These are phyloP conservation scores for Tolypocladium album DNA, from an alignment of 2,329 filamentous ascomycete genomes.

Conservation along the genomic window DNA sequence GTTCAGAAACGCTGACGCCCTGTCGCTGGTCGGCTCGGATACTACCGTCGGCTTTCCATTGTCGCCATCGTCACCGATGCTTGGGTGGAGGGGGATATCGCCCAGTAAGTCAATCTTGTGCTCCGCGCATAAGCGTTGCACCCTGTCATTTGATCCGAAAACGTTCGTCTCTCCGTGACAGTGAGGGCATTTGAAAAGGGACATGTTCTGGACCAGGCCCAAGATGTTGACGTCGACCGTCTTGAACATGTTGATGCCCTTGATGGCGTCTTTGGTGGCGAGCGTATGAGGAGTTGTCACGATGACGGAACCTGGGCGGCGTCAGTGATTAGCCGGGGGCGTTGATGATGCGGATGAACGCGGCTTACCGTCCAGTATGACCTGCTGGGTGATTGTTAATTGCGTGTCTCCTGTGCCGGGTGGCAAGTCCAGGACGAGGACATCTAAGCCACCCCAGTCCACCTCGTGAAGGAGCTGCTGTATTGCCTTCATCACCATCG, in stretches of 20 bases:
- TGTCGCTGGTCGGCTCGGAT: constrained; percentile 65
- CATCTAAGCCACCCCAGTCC: constrained; percentile 80
- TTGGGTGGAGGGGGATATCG: constrained; percentile 78
- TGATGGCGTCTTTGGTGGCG: constrained; percentile 81
- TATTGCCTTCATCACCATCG: constrained; percentile 96
- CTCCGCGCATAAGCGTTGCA: constrained; percentile 57
- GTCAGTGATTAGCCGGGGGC: not conserved
- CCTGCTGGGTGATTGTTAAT: constrained; percentile 90
- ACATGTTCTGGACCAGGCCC: constrained; percentile 90
- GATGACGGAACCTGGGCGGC: constrained; percentile 57
- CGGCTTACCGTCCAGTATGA: constrained; percentile 66
- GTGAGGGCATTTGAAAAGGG: constrained; percentile 68
- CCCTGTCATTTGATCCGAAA: constrained; percentile 58
- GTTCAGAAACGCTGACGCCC: constrained; percentile 59
- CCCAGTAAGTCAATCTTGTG: constrained; percentile 72
- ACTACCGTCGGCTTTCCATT: constrained; percentile 83
- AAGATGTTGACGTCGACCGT: constrained; percentile 73
- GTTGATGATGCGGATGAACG: not conserved
- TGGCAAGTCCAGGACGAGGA: constrained; percentile 82
- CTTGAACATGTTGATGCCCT: constrained; percentile 87
- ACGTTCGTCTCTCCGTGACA: constrained; percentile 67
- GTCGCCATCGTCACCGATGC: constrained; percentile 81
- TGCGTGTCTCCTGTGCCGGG: constrained; percentile 95
- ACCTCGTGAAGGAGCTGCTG: constrained; percentile 94
- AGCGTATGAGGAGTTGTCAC: constrained; percentile 92